phyloP scores from a whole-genome alignment of 2,329 filamentous ascomycete species.

The Incumbomyces lentus region DNA sequence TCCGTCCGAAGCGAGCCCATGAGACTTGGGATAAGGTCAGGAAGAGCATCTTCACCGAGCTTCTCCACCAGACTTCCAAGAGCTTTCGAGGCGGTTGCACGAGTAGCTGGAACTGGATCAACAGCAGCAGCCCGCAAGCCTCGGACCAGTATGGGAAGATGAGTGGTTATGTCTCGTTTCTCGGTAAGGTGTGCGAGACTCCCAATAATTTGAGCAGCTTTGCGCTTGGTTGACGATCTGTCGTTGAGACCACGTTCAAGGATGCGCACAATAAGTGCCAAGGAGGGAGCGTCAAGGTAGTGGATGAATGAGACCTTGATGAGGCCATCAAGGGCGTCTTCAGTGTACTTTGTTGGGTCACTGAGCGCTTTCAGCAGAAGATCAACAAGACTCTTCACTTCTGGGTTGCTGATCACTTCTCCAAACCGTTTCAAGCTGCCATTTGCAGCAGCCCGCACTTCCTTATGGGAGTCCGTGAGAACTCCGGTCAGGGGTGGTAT shows the following conservation, averaged over 20 bases:
- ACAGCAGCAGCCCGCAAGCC: slow-evolving; percentile 82
- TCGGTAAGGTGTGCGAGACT: slow-evolving; percentile 95
- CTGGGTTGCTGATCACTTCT: slow-evolving; percentile 95
- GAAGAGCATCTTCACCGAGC: slow-evolving; percentile 88
- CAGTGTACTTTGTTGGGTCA: slow-evolving; percentile 93
- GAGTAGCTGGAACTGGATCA: slow-evolving; percentile 90
- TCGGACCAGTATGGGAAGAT: slow-evolving; percentile 83
- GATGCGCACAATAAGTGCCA: slow-evolving; percentile 90
- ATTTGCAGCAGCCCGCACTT: slow-evolving; percentile 84
- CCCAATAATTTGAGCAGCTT: slow-evolving; percentile 94
- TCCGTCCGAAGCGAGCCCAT: slow-evolving; percentile 98
- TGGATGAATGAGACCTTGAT: slow-evolving; percentile 99
- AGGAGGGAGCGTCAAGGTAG: slow-evolving; percentile 92
- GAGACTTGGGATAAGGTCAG: slow-evolving; percentile 91
- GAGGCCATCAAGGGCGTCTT: slow-evolving; percentile 81
- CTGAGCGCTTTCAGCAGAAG: slow-evolving; percentile 92
- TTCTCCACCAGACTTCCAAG: slow-evolving; percentile 96
- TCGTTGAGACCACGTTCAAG: slow-evolving; percentile 85
- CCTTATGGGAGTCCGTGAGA: slow-evolving; percentile 95
- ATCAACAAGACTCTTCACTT: slow-evolving; percentile 85
- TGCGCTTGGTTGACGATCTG: slow-evolving; percentile 88
- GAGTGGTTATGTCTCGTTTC: slow-evolving; percentile 81
- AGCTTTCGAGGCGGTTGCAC: slow-evolving; percentile 90
- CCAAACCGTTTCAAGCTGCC: slow-evolving; percentile 95
- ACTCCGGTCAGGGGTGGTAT: slow-evolving; percentile 92